Percentiles rank a stretch among this genome's conserved stretches.
Conservation (phyloP, 1,284 basidiomycete genomes). For the Marasmius oreades region DNA sequence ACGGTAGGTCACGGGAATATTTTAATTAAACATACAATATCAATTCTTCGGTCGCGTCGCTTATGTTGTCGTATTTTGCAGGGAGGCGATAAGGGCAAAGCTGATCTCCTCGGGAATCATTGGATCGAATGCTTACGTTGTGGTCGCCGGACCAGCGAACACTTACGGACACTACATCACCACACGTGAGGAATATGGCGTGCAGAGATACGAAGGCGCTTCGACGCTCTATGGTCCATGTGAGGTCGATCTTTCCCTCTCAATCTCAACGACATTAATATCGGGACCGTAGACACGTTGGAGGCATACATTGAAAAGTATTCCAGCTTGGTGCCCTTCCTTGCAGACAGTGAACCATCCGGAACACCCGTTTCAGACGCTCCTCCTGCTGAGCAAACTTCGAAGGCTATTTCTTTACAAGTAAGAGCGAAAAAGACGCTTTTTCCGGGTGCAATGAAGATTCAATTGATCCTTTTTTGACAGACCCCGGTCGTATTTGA, state of each 20-base stretch:
- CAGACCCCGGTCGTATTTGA: constrained; percentile 67
- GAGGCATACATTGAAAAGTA: constrained; percentile 82
- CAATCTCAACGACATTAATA: neutral
- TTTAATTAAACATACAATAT: no score
- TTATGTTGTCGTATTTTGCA: constrained; percentile 22
- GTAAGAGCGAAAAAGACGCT: no score
- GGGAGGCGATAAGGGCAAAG: constrained; percentile 58
- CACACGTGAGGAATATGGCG: constrained; percentile 71
- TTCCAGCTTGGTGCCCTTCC: constrained; percentile 57
- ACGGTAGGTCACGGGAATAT: constrained; percentile 32
- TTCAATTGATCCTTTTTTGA: constrained; percentile 8
- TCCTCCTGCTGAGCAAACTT: constrained; percentile 63
- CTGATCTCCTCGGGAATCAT: constrained; percentile 64
- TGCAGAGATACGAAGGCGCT: constrained; percentile 81
- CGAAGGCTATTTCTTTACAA: constrained; percentile 66
- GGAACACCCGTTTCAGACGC: constrained; percentile 54
- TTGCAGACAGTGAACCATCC: constrained; percentile 44
- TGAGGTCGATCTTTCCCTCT: constrained; percentile 31
- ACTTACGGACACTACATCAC: constrained; percentile 77
- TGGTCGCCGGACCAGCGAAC: constrained; percentile 77
- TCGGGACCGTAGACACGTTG: constrained; percentile 49
- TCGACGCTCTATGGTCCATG: constrained; percentile 78
- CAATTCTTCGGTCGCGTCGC: no score
- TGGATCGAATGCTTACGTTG: constrained; percentile 66
- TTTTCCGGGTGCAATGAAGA: neutral